A percentile compares a stretch with the other conserved stretches of the same genome.
Evolutionary conservation across 768 basidiomycete genomes (phyloP).

Genomic region (Leccinellum luteum): DNA sequence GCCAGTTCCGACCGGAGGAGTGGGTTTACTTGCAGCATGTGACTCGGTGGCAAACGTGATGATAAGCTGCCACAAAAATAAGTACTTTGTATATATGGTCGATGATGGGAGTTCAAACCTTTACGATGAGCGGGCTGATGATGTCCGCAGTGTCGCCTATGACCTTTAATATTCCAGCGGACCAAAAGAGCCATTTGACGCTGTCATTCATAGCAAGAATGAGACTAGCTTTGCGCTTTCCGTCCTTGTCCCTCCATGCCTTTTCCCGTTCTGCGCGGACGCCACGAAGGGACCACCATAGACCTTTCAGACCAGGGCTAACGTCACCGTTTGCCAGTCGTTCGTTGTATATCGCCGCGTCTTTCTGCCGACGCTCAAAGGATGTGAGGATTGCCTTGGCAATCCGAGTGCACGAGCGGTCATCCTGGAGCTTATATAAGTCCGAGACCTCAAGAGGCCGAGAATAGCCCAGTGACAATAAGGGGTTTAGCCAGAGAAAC

Average conservation of each 20-base stretch:
- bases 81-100: not conserved
- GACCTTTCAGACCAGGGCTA: slow-evolving; percentile 46
- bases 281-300: slow-evolving; percentile 59
- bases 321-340: slow-evolving; percentile 65
- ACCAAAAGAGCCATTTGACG: slow-evolving; percentile 79
- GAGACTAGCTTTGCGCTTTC: slow-evolving; percentile 62
- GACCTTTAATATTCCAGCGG: slow-evolving; percentile 54
- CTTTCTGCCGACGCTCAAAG: slow-evolving; percentile 54
- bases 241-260: slow-evolving; percentile 61
- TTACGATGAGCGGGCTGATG: slow-evolving; percentile 74
- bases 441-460: slow-evolving; percentile 80
- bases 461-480: slow-evolving; percentile 73
- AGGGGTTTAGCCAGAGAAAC: slow-evolving; percentile 73
- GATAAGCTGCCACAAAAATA: slow-evolving; percentile 46
- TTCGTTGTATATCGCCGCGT: slow-evolving; percentile 69
- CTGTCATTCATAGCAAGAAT: slow-evolving; percentile 72
- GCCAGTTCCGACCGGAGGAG: slow-evolving; percentile 52
- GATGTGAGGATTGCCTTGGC: slow-evolving; percentile 62
- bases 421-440: slow-evolving; percentile 72
- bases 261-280: slow-evolving; percentile 54
- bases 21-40: slow-evolving; percentile 42
- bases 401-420: slow-evolving; percentile 56
- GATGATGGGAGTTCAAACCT: slow-evolving; percentile 39
- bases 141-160: slow-evolving; percentile 70
- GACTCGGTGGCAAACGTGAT: slow-evolving; percentile 68